phyloP scores from a whole-genome alignment of 2,329 filamentous ascomycete species.

The Fusarium kyushuense region DNA sequence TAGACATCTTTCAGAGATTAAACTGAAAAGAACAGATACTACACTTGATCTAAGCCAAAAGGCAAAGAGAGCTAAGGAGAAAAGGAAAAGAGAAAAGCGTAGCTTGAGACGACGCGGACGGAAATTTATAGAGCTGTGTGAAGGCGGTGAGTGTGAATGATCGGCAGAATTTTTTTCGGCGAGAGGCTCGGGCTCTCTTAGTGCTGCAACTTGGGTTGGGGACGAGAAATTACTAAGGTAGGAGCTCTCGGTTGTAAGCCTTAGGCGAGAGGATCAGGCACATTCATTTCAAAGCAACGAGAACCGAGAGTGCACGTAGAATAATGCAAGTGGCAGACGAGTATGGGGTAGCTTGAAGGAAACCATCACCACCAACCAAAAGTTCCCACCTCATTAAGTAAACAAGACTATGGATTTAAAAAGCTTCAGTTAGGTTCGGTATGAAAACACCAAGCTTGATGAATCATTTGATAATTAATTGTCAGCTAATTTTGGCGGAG shows the following conservation, averaged over 20 bases:
- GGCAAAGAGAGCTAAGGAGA: slow-evolving; percentile 60
- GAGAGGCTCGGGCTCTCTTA: slow-evolving; percentile 17
- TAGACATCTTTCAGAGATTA: slow-evolving; percentile 91
- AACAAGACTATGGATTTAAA: neutral
- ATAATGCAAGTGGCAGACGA: neutral
- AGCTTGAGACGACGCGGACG: slow-evolving; percentile 20
- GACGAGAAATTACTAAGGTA: slow-evolving; percentile 28
- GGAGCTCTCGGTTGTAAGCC: neutral
- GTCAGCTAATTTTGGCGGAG: neutral
- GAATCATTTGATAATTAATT: neutral
- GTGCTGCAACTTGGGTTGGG: slow-evolving; percentile 14
- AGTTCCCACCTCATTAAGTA: neutral
- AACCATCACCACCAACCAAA: neutral
- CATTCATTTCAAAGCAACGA: neutral
- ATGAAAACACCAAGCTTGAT: neutral
- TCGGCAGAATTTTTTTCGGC: slow-evolving; percentile 46
- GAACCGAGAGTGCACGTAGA: neutral
- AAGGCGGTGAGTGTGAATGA: slow-evolving; percentile 46
- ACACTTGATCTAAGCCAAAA: slow-evolving; percentile 91
- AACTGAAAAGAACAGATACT: slow-evolving; percentile 98
- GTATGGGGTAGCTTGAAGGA: slow-evolving; percentile 4
- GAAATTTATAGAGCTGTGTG: slow-evolving; percentile 38
- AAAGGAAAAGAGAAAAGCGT: slow-evolving; percentile 47
- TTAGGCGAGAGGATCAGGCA: neutral
- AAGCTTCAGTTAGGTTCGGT: neutral